Conservation (phyloP, 305 asterid species). For the Rubia tinctorum region DNA sequence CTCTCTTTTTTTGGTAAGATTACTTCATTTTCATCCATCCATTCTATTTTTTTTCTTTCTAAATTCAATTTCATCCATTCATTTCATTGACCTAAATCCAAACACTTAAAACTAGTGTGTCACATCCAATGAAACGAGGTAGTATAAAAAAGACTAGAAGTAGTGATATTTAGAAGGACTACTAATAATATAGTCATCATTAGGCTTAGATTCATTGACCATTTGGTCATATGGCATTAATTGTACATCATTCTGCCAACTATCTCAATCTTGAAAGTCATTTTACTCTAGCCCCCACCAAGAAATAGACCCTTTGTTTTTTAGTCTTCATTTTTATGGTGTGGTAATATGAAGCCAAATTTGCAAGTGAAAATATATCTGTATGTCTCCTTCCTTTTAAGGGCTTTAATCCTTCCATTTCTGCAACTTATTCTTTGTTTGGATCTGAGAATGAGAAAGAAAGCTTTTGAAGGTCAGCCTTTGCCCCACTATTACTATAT, state of each 20-base stretch:
- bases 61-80: too few relatives aligned
- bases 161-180: background rate
- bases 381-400: conserved; percentile 21
- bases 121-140: too few relatives aligned
- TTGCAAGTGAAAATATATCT: conserved; percentile 16
- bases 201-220: background rate
- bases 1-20: too few relatives aligned
- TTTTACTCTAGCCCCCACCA: background rate
- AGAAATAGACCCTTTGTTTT: background rate
- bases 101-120: too few relatives aligned
- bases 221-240: conserved; percentile 4
- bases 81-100: too few relatives aligned
- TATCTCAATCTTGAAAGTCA: conserved; percentile 7
- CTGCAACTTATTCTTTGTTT: conserved; percentile 30
- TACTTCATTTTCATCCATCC: too few relatives aligned
- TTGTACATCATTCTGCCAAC: background rate
- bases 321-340: background rate
- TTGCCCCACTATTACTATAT: conserved; percentile 5
- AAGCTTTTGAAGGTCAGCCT: conserved; percentile 8
- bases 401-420: conserved; percentile 29
- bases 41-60: too few relatives aligned
- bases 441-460: too few relatives aligned
- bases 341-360: too few relatives aligned
- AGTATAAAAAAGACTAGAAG: background rate
- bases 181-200: conserved; percentile 20